Conservation (phyloP, 345 rosid genomes). For the Eucalyptus caleyi region DNA sequence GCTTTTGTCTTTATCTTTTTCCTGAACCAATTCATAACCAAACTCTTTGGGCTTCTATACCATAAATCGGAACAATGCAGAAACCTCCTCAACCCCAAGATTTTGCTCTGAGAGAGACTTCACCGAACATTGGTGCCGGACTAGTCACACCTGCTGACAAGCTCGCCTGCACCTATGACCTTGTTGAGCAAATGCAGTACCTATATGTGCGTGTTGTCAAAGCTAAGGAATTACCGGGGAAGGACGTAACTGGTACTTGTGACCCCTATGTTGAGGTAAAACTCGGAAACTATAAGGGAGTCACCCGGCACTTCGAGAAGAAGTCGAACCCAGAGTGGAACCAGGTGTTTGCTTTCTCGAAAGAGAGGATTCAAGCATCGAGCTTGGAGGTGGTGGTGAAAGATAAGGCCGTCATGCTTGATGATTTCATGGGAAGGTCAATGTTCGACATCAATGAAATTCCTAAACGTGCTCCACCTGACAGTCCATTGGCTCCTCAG, state of each 20-base stretch:
- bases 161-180: conserved; percentile 86
- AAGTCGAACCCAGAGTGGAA: conserved; percentile 90
- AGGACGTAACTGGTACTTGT: conserved; percentile 75
- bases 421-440: conserved; percentile 72
- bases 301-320: conserved; percentile 88
- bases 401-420: conserved; percentile 70
- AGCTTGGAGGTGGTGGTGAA: conserved; percentile 66
- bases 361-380: conserved; percentile 84
- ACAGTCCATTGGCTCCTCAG: conserved; percentile 93
- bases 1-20: background rate
- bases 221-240: conserved; percentile 81
- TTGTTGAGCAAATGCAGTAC: conserved; percentile 98
- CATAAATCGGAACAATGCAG: conserved; percentile 39
- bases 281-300: conserved; percentile 84
- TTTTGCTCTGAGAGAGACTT: conserved; percentile 81
- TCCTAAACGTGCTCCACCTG: conserved; percentile 86
- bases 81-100: conserved; percentile 62
- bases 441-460: conserved; percentile 77
- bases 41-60: background rate
- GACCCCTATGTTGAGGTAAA: conserved; percentile 91
- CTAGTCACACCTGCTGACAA: conserved; percentile 43
- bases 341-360: conserved; percentile 95
- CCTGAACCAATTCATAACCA: background rate
- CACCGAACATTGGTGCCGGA: conserved; percentile 92
- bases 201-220: conserved; percentile 84